Percentiles rank a stretch among this genome's conserved stretches.
Evolutionary conservation across 495 filamentous ascomycete genomes (phyloP).

Genomic region (Aspergillus baeticus): DNA sequence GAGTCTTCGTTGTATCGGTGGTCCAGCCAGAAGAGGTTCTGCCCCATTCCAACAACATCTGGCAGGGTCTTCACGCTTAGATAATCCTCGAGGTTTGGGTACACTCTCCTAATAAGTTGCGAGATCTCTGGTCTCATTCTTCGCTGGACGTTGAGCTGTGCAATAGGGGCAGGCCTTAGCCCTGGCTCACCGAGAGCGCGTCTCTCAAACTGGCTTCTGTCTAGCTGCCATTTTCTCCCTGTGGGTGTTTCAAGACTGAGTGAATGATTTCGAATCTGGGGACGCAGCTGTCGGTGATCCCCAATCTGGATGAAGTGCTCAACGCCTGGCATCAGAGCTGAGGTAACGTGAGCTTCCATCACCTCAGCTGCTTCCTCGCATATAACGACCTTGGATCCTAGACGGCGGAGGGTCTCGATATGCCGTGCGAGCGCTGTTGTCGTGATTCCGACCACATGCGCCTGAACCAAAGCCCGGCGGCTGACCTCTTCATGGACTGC

Average conservation of each 20-base stretch:
- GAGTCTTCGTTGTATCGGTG: slow-evolving; percentile 54
- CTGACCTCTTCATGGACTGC: slow-evolving; percentile 33
- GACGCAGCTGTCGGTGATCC: slow-evolving; percentile 72
- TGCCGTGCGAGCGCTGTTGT: slow-evolving; percentile 71
- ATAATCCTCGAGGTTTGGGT: slow-evolving; percentile 62
- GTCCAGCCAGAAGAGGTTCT: slow-evolving; percentile 72
- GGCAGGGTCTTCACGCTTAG: slow-evolving; percentile 54
- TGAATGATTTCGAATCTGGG: slow-evolving; percentile 61
- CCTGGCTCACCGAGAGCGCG: slow-evolving; percentile 13
- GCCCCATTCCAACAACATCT: slow-evolving; percentile 59
- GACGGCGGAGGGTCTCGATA: slow-evolving; percentile 55
- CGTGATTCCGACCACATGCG: slow-evolving; percentile 68
- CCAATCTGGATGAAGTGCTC: slow-evolving; percentile 77
- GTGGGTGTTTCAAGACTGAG: slow-evolving; percentile 35
- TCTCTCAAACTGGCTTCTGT: slow-evolving; percentile 22
- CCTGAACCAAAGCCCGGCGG: slow-evolving; percentile 29
- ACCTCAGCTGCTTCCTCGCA: slow-evolving; percentile 81
- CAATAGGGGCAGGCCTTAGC: slow-evolving; percentile 45
- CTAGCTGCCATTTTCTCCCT: slow-evolving; percentile 47
- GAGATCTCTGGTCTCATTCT: slow-evolving; percentile 74
- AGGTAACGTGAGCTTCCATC: slow-evolving; percentile 66
- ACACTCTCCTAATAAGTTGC: slow-evolving; percentile 58
- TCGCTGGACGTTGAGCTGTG: slow-evolving; percentile 62
- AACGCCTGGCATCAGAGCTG: slow-evolving; percentile 64
- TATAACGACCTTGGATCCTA: slow-evolving; percentile 65